These are phyloP conservation scores for Triglochin maritima DNA, from an alignment of 106 monocot species.

Conservation along the genomic window DNA sequence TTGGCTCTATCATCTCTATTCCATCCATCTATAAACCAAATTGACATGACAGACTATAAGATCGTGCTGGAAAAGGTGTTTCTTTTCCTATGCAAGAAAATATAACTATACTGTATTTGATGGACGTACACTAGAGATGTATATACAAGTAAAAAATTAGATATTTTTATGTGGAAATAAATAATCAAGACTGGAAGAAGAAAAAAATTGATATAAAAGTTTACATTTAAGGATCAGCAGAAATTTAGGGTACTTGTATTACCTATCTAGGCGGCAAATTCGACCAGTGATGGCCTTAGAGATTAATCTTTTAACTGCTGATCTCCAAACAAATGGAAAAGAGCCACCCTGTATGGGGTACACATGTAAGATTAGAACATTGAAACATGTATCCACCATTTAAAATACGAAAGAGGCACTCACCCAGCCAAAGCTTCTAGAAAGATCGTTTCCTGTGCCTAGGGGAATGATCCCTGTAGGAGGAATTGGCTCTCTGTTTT, in stretches of 20 bases:
- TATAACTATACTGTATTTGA: no score
- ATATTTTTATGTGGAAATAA: no score
- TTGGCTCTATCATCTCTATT: no score
- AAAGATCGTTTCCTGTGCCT: slow-evolving; percentile 92
- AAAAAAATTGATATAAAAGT: no score
- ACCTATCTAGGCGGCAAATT: slow-evolving; percentile 85
- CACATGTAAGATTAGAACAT: neutral
- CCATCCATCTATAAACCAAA: no score
- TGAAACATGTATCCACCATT: neutral
- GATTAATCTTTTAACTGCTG: slow-evolving; percentile 60
- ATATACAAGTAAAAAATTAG: no score
- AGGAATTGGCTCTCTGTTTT: slow-evolving; percentile 66
- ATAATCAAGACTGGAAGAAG: no score
- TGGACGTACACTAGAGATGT: no score
- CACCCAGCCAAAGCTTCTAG: slow-evolving; percentile 93
- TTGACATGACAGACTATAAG: no score
- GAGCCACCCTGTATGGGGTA: slow-evolving; percentile 64
- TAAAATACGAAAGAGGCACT: neutral
- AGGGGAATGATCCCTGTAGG: slow-evolving; percentile 76
- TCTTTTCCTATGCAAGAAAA: no score
- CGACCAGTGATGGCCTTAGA: slow-evolving; percentile 42
- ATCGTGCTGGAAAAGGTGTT: no score
- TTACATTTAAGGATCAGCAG: no score
- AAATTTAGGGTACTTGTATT: neutral
- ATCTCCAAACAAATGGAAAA: slow-evolving; percentile 91